phyloP scores from a whole-genome alignment of 176 grass and related monocot species.

The Luzula sylvatica region DNA sequence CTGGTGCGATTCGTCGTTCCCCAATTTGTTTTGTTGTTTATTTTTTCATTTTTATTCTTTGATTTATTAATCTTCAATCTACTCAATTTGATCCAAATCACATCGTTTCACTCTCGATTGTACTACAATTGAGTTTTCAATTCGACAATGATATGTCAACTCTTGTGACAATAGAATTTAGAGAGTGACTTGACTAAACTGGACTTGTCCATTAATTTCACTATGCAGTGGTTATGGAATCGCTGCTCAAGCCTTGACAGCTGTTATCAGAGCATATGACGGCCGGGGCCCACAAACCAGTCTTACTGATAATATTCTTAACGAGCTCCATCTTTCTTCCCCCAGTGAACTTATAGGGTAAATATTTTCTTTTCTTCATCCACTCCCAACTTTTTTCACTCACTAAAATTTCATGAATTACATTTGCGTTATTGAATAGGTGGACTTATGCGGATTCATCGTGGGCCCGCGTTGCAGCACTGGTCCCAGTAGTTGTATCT shows the following conservation, averaged over 20 bases:
- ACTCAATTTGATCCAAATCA: not conserved
- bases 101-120: not conserved
- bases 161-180: constrained; percentile 22
- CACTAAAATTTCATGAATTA: not conserved
- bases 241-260: constrained; percentile 94
- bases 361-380: constrained; percentile 17
- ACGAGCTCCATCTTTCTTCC: constrained; percentile 73
- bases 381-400: too few species aligned
- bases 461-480: constrained; percentile 96
- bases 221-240: constrained; percentile 98
- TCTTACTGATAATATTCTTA: constrained; percentile 57
- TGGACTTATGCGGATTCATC: constrained; percentile 98
- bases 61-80: not conserved
- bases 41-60: not conserved
- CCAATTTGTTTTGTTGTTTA: constrained; percentile 3
- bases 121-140: not conserved
- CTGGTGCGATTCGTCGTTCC: not conserved
- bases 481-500: constrained; percentile 88
- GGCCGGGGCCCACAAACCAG: constrained; percentile 83
- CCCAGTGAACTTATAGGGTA: constrained; percentile 98
- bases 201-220: too few species aligned
- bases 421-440: constrained; percentile 25
- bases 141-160: not conserved
- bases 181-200: too few species aligned
- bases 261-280: constrained; percentile 74